Evolutionary conservation across 2,329 filamentous ascomycete species (phyloP).

Genomic region (Fusarium aywerte): DNA sequence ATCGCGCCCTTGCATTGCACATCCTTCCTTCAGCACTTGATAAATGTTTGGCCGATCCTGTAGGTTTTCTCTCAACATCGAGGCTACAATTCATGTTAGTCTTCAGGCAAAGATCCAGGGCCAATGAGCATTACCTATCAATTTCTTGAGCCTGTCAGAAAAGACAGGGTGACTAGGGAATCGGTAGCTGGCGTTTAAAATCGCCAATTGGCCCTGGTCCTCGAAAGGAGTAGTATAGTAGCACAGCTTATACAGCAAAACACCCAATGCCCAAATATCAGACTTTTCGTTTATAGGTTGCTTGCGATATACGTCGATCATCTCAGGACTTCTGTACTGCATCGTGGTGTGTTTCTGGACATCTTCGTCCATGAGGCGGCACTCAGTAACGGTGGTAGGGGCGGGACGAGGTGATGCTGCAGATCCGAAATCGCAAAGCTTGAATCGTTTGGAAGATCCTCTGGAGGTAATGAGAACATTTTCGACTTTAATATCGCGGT

Average conservation of each 20-base stretch:
- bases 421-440: slow-evolving; percentile 98
- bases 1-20: slow-evolving; percentile 86
- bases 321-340: slow-evolving; percentile 97
- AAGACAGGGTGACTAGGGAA: slow-evolving; percentile 90
- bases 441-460: slow-evolving; percentile 79
- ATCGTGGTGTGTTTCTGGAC: slow-evolving; percentile 96
- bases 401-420: slow-evolving; percentile 85
- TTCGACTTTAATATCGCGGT: slow-evolving; percentile 96
- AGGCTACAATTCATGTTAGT: slow-evolving; percentile 65
- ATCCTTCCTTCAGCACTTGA: slow-evolving; percentile 87
- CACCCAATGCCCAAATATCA: slow-evolving; percentile 96
- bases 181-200: slow-evolving; percentile 93
- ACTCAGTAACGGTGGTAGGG: slow-evolving; percentile 87
- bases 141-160: slow-evolving; percentile 86
- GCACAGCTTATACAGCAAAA: slow-evolving; percentile 96
- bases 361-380: slow-evolving; percentile 93
- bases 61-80: slow-evolving; percentile 89
- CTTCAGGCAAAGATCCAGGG: not conserved
- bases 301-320: slow-evolving; percentile 98
- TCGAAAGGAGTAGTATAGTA: slow-evolving; percentile 99
- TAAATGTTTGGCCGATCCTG: slow-evolving; percentile 88
- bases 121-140: slow-evolving; percentile 73
- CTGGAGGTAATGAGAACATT: slow-evolving; percentile 88
- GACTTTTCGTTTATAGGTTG: slow-evolving; percentile 98
- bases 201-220: slow-evolving; percentile 96